Evolutionary conservation across 495 filamentous ascomycete genomes (phyloP), one percentile per base, ranked within the genome.

Genomic region (Haplographium delicatum): DNA sequence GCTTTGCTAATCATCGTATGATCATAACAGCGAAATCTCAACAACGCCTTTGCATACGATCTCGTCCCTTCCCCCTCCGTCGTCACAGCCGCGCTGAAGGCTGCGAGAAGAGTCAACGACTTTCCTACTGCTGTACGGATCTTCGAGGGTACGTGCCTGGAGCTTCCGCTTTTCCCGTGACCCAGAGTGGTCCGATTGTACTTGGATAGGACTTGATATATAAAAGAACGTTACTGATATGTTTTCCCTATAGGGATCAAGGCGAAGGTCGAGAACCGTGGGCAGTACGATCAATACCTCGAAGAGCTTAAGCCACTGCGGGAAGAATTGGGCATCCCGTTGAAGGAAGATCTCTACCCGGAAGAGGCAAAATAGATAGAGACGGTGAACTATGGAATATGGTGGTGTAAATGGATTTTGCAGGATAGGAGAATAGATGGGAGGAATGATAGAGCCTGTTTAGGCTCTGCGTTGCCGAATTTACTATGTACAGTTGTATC

Each of bases 1-100:
- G 38, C 41, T n/a, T 53, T 41, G 40, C 47, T 59, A 44, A 58
- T 47, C 41, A 54, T 53, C 51, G 45, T 58, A 55, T 37, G 42
- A 59, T 52, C 24, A 13, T 49, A 28, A 57, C 37, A 98, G 90
- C 90, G 93, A 66, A 99, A 99, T 73, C 80, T 99, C 59, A 99
- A 99, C 84, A 99, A 99, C 75, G 90, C 87, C 69, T 99, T 99
- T 74, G 93, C 93, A 68, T 99, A 99, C 84, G 93, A 99, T 81
- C 83, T 99, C 64, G 93, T 99, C 56, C 93, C 93, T 59, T 91
- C 91, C 44, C 81, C 91, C 45, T 83, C 88, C 60, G 94, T 99
- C 65, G 82, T 96, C 70, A 79, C 81, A 60, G 91, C 93, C 59
- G 93, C 93, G 47, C 79, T 99, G 47, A 84, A 79, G 68, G 93